Base-by-base conservation (phyloP, 2,329 filamentous ascomycete species). In the Curvularia sp. region DNA sequence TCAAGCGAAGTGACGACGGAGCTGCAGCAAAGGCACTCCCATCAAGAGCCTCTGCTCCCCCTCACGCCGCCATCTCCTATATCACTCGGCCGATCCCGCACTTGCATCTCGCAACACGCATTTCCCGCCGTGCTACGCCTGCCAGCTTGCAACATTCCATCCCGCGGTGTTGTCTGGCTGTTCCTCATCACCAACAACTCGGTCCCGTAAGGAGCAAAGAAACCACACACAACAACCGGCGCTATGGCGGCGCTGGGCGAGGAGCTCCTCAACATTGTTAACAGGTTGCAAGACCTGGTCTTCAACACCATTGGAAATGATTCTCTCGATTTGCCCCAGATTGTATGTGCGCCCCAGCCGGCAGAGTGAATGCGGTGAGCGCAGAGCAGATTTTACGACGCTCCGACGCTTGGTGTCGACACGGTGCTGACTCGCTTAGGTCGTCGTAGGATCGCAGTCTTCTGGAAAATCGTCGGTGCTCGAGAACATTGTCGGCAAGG, bases 251-350 rank as follows among this genome's bases (percentile, higher is more conserved):
- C 94, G 74, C 88, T 99, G 73, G 94, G 95, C 76, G 95, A 99
- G 80, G 93, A 99, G 80, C 84, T 99, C 80, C 87, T 99, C 77
- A 88, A 87, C 70, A 96, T 93, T 66, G 95, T 99, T 82, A 99
- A 99, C 84, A 96, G 96, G 84, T 85, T 99, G 74, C 95, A 99
- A 80, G 95, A 98, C 80, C 82, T 99, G 75, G 95, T 99, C 74
- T 99, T 99, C 84, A 99, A 99, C 82, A 99, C 95, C 69, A 99
- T 99, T 79, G 95, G 95, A 80, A 98, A 93, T 83, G 95, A 99
- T 80, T 98, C 94, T 52, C 86, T 99, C 61, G 95, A 99, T 80
- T 83, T 99, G 57, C 95, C 95, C 58, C 95, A 99, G 82, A 99
- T 99, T 85, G 95, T 97, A 88, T 83, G 95, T 97, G 87, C 75